Percentiles rank a stretch among this genome's conserved stretches.
These are phyloP conservation scores for Pilatotrama ljubarskyi DNA, from an alignment of 768 basidiomycete species.

Conservation along the genomic window DNA sequence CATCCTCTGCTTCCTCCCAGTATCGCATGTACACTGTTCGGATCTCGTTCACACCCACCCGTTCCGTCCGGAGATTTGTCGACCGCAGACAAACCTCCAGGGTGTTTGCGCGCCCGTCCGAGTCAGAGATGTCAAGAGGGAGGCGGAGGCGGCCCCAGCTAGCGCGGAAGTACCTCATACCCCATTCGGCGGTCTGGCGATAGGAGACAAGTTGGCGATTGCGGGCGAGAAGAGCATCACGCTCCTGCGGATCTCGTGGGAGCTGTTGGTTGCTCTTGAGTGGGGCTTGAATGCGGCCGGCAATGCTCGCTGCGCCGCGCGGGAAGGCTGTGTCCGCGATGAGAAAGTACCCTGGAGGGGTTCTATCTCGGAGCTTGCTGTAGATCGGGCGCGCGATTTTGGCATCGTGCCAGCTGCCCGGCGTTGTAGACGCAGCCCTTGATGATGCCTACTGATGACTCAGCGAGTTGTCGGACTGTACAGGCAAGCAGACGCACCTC, in stretches of 20 bases:
- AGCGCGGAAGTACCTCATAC: constrained; percentile 45
- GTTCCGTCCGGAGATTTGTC: constrained; percentile 37
- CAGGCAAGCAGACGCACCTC: constrained; percentile 21
- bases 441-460: constrained; percentile 34
- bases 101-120: constrained; percentile 29
- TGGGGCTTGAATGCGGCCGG: constrained; percentile 38
- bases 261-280: constrained; percentile 35
- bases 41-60: constrained; percentile 46
- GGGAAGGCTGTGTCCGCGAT: constrained; percentile 51
- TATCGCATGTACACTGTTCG: constrained; percentile 40
- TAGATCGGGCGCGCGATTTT: constrained; percentile 43
- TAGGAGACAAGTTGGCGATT: constrained; percentile 45
- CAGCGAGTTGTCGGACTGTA: background rate
- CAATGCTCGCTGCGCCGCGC: constrained; percentile 32
- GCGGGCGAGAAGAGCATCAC: constrained; percentile 28
- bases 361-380: constrained; percentile 32
- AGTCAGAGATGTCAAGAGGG: constrained; percentile 39
- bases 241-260: constrained; percentile 18
- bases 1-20: constrained; percentile 34
- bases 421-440: constrained; percentile 40
- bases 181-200: constrained; percentile 54
- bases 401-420: constrained; percentile 53
- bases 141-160: constrained; percentile 47
- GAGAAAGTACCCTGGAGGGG: constrained; percentile 44
- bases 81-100: constrained; percentile 39